phyloP scores from a whole-genome alignment of 306 rosid genomes.

The Rubus parviflorus region DNA sequence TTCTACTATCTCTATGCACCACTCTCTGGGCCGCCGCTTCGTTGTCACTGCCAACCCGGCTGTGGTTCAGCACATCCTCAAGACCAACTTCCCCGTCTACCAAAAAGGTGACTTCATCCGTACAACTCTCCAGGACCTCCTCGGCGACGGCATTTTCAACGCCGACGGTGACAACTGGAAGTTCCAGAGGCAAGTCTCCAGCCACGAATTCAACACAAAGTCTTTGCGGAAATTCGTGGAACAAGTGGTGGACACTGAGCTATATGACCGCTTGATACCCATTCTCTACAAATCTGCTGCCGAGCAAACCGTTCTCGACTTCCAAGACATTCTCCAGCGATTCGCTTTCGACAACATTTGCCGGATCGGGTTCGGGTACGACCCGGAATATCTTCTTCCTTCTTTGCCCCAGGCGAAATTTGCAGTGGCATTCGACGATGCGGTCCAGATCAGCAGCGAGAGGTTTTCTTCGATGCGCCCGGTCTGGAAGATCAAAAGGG shows the following conservation, averaged over 20 bases:
- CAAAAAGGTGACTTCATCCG: slow-evolving; percentile 38
- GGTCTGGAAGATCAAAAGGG: slow-evolving; percentile 44
- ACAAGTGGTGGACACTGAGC: slow-evolving; percentile 56
- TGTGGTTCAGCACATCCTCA: slow-evolving; percentile 72
- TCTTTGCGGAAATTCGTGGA: slow-evolving; percentile 52
- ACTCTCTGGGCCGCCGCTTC: slow-evolving; percentile 34
- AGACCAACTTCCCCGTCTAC: slow-evolving; percentile 53
- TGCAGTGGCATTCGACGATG: slow-evolving; percentile 55
- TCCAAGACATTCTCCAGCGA: slow-evolving; percentile 69
- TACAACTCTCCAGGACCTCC: slow-evolving; percentile 41
- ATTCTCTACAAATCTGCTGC: slow-evolving; percentile 28
- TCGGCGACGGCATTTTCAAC: slow-evolving; percentile 68
- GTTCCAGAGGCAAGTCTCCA: slow-evolving; percentile 66
- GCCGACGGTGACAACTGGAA: slow-evolving; percentile 58
- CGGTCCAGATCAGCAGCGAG: slow-evolving; percentile 31
- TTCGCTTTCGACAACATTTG: slow-evolving; percentile 73
- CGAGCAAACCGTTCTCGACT: slow-evolving; percentile 16
- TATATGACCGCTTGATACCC: slow-evolving; percentile 52
- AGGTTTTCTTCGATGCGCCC: slow-evolving; percentile 38
- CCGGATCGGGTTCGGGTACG: slow-evolving; percentile 63
- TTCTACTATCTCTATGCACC: slow-evolving; percentile 58
- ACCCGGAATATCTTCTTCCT: slow-evolving; percentile 57
- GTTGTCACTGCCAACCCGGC: slow-evolving; percentile 62
- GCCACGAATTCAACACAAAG: slow-evolving; percentile 54
- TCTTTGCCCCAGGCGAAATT: slow-evolving; percentile 48